Evolutionary conservation across 768 basidiomycete genomes (phyloP), one percentile per base, ranked within the genome.

Genomic region (Tubosaeta brunneosetosa): DNA sequence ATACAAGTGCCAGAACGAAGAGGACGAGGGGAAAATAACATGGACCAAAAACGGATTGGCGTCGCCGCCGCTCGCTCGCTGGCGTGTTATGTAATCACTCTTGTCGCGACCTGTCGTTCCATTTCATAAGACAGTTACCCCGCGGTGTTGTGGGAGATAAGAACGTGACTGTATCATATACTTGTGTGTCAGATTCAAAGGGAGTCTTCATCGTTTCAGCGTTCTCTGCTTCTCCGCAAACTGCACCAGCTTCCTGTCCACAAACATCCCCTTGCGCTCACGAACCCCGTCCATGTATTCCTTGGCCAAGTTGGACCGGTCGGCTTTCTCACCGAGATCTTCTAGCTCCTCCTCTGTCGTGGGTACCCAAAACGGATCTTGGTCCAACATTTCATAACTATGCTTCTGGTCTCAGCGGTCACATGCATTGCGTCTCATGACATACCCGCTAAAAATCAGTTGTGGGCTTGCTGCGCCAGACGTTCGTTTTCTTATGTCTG

Each of bases 171-270:
- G 34, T 42, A 13, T 13, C 47, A 22, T 22, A 22, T 22, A 22
- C 22, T 22, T 22, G 22, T 22, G 22, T 22, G 22, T 22, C 22
- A 22, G 22, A 22, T 22, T 22, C 22, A 22, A 22, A 22, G 22
- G 22, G 22, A 4, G 29, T 29, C 29, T 29, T 69, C 71, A 86
- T 61, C 80, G 75, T 62, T 85, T 86, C 59, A 85, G 68, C 26
- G 97, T 98, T 67, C 95, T 79, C 72, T 98, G 97, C 74, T 98
- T 98, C 74, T 98, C 97, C 3, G 97, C 95, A 66, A 85, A 86
- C 64, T 95, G 89, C 1, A 99, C 92, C 29, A 97, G 86, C 73
- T 97, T 98, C 58, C 84, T 76, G 70, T 97, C 93, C 7, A 97
- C 88, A 68, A 94, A 95, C 83, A 98, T 80, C 5, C 97, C 97